Evolutionary conservation across 2,329 filamentous ascomycete genomes (phyloP), one percentile per base, ranked within the genome.

Genomic region (Aciculosporium take): DNA sequence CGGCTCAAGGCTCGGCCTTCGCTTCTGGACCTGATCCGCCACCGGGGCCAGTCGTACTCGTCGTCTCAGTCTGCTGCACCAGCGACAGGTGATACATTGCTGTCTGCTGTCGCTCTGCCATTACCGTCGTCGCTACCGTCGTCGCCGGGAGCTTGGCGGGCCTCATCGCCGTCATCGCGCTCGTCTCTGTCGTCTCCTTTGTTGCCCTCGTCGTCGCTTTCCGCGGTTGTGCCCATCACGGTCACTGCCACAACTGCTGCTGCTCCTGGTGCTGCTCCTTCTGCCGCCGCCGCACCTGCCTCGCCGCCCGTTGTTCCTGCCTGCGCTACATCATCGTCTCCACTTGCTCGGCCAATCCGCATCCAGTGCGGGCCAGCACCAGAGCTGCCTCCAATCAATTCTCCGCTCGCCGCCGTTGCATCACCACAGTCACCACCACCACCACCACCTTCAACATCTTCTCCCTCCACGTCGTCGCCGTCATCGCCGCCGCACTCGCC

Each of bases 1-100:
- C 62, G 60, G 46, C 59, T 74, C 49, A 67, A 62, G 67, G 65
- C 67, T 52, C 64, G 69, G 59, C 68, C 66, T 51, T 72, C 69
- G 47, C 57, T 74, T 50, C 64, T 74, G 56, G 69, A 73, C 46
- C 61, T 74, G 45, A 58, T 68, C 48, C 60, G 61, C 46, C 53
- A 59, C 49, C 53, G 53, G 45, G 59, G 53, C 53, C 51, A 52
- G 51, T 43, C 43, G 23, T 35, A 20, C 17, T 40, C 42, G 20
- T 41, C 40, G 21, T 7, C 12, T 18, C 32, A n/a, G 21, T 8
- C 20, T 7, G 10, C 18, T 3, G 31, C 6, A 15, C n/a, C 39
- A 10, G 39, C 29, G 28, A 32, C 20, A 23, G 20, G 31, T 31
- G 43, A 41, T n/a, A 15, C 29, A 24, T 20, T 42, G 18, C 20